These are phyloP conservation scores for Hypoxylon rubiginosum DNA, from an alignment of 2,329 filamentous ascomycete species.

Conservation along the genomic window DNA sequence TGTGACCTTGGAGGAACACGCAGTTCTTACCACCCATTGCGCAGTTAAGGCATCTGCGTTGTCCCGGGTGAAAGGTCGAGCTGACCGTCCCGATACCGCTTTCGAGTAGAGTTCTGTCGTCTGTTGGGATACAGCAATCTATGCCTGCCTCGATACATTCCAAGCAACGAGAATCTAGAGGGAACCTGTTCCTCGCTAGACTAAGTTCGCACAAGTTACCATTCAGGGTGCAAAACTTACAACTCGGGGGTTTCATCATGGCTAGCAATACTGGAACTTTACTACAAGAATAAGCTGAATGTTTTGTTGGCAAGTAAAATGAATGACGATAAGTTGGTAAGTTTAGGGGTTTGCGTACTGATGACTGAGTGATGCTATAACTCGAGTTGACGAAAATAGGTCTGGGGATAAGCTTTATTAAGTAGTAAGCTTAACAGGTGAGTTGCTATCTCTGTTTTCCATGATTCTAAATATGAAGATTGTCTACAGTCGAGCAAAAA, in stretches of 20 bases:
- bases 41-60: constrained; percentile 12
- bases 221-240: not conserved
- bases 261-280: not conserved
- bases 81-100: constrained; percentile 2
- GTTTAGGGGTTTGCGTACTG: not conserved
- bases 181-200: not conserved
- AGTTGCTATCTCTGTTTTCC: not conserved
- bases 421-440: not conserved
- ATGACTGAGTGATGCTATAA: not conserved
- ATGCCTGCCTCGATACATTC: constrained; percentile 3
- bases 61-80: not conserved
- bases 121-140: constrained; percentile 13
- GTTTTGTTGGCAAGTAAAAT: not conserved
- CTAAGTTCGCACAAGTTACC: constrained; percentile 7
- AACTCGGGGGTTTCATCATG: not conserved
- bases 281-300: not conserved
- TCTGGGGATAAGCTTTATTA: not conserved
- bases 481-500: not conserved
- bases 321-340: not conserved
- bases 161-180: not conserved
- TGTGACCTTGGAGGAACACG: not conserved
- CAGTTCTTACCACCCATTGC: not conserved
- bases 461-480: not conserved
- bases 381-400: not conserved
- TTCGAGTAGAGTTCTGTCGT: constrained; percentile 1